These are phyloP conservation scores for Neurospora sublineolata DNA, from an alignment of 495 filamentous ascomycete species.

Conservation along the genomic window DNA sequence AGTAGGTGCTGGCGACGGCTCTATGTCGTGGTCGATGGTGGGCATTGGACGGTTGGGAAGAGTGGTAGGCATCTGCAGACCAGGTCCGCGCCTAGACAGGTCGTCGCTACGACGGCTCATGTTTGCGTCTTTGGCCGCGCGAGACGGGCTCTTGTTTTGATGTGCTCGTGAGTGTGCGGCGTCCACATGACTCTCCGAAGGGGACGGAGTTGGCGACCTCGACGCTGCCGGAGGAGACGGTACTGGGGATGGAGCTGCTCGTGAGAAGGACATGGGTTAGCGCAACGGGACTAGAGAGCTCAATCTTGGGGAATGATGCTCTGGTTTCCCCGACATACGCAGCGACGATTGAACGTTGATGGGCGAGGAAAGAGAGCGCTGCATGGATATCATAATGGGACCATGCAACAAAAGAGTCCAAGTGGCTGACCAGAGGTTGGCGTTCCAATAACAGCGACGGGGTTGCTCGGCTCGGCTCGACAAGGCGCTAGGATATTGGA, in stretches of 20 bases:
- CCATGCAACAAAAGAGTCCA: conserved; percentile 22
- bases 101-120: conserved; percentile 28
- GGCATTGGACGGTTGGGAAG: conserved; percentile 28
- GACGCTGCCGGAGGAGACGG: conserved; percentile 22
- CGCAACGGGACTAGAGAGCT: background rate
- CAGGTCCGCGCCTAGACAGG: conserved; percentile 23
- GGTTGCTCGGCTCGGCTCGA: background rate
- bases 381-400: conserved; percentile 44
- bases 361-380: conserved; percentile 41
- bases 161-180: conserved; percentile 27
- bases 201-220: conserved; percentile 33
- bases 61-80: conserved; percentile 27
- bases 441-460: background rate
- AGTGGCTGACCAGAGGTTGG: conserved; percentile 17
- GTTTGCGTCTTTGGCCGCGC: conserved; percentile 21
- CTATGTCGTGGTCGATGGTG: conserved; percentile 31
- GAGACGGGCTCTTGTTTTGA: conserved; percentile 33
- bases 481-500: background rate
- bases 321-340: conserved; percentile 30
- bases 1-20: conserved; percentile 14
- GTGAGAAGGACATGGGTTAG: background rate
- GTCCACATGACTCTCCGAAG: conserved; percentile 33
- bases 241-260: conserved; percentile 16
- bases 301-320: background rate
- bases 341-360: conserved; percentile 39